Base-by-base conservation (phyloP, 257 asterid species). In the Solanum infundibuliforme region DNA sequence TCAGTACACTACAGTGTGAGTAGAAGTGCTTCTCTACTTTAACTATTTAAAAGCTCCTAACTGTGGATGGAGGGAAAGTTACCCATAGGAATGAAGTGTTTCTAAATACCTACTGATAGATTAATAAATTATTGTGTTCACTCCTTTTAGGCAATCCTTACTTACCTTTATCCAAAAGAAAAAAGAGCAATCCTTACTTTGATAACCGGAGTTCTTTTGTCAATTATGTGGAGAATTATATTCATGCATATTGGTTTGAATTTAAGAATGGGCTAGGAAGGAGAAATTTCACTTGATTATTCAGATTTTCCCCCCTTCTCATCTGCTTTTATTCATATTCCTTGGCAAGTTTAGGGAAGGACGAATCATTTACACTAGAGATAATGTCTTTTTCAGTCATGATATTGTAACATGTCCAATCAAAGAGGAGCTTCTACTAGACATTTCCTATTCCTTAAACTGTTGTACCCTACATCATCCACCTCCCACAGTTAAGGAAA, bases 1-100 rank as follows among this genome's bases (percentile, higher is more conserved):
- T 93, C 93, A 91, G 99, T 97, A 85, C 99, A 97, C 92, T 97
- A 97, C 90, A 91, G 98, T 98, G 99, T 97, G 86, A 91, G 98
- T 89, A 34, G 83, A 48, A 79, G 66, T 79, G 39, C 86, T 82
- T 29, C 71, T 82, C 43, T 48, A 29, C 29, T 29, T 31, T 18
- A 72, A 82, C 71, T 82, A 82, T 82, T 82, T 82, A 82, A 31
- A 48, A 82, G 86, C 12, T 82, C 71, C 86, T 31, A 48, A 82
- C 34, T 48, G 41, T 82, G 29, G 68, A 82, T 31, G 43, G 71
- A 82, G 7, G 66, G 85, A 46, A 81, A 46, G 85, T 43, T 81
- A 8, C 27, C 84, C 18, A 16, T 43, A 43, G 46, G 66, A 79
- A 16, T 79, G 66, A 79, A 5, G 39, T 43, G 66, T 32, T 14